These are phyloP conservation scores for Boletus insuetus DNA, from an alignment of 768 basidiomycete species.

Conservation along the genomic window DNA sequence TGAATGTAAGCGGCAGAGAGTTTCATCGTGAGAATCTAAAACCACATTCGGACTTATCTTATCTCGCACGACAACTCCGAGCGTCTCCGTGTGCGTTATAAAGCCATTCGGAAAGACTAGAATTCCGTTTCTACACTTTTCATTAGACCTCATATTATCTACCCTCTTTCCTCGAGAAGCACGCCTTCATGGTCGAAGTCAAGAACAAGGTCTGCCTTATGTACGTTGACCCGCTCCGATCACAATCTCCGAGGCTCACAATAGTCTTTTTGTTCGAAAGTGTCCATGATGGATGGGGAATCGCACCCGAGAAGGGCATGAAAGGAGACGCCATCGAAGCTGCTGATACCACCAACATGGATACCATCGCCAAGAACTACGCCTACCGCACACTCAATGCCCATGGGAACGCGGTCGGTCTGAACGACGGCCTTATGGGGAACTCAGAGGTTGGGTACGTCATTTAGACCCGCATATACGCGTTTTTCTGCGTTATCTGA, in stretches of 20 bases:
- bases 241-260: neutral
- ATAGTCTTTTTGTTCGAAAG: slow-evolving; percentile 33
- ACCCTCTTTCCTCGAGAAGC: neutral
- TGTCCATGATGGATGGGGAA: slow-evolving; percentile 97
- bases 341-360: slow-evolving; percentile 86
- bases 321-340: slow-evolving; percentile 90
- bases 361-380: slow-evolving; percentile 75
- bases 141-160: neutral
- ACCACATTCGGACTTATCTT: slow-evolving; percentile 2
- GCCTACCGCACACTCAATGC: slow-evolving; percentile 72
- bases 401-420: slow-evolving; percentile 88
- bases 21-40: no score
- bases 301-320: slow-evolving; percentile 60
- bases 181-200: slow-evolving; percentile 44
- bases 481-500: neutral
- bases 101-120: slow-evolving; percentile 4
- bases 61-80: neutral
- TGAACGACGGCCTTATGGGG: slow-evolving; percentile 94
- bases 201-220: slow-evolving; percentile 93
- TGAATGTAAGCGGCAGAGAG: no score
- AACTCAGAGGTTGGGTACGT: slow-evolving; percentile 96
- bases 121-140: neutral
- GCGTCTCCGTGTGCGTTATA: slow-evolving; percentile 2
- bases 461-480: neutral
- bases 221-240: slow-evolving; percentile 39